Evolutionary conservation across 306 rosid species (phyloP).

Genomic region (Herpetospermum pedunculosum): DNA sequence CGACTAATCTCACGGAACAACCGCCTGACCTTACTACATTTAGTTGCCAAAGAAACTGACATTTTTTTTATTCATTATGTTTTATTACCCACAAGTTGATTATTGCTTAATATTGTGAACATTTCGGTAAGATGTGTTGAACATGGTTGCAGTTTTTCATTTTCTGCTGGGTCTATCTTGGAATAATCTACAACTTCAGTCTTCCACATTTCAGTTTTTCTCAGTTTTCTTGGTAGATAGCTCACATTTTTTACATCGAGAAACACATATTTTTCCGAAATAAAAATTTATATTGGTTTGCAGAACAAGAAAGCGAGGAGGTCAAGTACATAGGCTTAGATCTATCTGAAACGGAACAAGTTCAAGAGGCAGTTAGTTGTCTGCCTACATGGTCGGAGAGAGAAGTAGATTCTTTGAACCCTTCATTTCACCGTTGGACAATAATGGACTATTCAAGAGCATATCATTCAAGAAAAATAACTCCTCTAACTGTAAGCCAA

Average conservation of each 20-base stretch:
- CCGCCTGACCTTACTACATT: no score
- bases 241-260: not conserved
- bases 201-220: not conserved
- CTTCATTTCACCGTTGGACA: constrained; percentile 50
- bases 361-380: constrained; percentile 46
- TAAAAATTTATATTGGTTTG: constrained; percentile 4
- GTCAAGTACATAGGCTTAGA: constrained; percentile 41
- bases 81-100: not conserved
- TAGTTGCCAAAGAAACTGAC: no score
- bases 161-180: not conserved
- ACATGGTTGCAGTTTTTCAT: not conserved
- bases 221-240: not conserved
- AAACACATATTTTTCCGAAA: not conserved
- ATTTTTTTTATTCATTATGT: no score
- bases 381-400: constrained; percentile 26
- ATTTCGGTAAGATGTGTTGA: not conserved
- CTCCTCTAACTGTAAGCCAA: constrained; percentile 55
- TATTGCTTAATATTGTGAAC: not conserved
- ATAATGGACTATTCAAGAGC: constrained; percentile 69
- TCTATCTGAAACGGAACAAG: constrained; percentile 48
- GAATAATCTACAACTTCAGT: not conserved
- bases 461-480: constrained; percentile 40
- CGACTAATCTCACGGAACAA: no score
- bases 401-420: constrained; percentile 9
- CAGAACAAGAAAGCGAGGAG: constrained; percentile 42